A percentile compares a stretch with the other conserved stretches of the same genome.
Conservation (phyloP, 257 asterid species). For the Solanum infundibuliforme region DNA sequence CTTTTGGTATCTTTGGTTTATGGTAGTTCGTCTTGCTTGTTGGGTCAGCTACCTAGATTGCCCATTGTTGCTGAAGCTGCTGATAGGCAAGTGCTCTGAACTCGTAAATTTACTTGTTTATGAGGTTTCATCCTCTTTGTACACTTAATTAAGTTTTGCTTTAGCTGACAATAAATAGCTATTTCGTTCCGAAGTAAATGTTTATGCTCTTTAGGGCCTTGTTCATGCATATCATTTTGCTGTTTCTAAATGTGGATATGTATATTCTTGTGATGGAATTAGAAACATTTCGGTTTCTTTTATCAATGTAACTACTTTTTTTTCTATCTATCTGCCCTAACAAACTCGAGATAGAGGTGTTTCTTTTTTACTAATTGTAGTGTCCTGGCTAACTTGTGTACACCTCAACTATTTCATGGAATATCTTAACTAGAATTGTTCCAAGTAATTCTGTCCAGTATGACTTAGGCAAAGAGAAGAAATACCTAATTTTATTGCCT, state of each 20-base stretch:
- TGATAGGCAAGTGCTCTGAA: constrained; percentile 81
- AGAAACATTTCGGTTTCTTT: neutral
- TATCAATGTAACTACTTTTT: neutral
- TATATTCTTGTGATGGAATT: neutral
- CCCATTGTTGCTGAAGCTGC: constrained; percentile 98
- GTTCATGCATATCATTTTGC: neutral
- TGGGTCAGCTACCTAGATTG: constrained; percentile 82
- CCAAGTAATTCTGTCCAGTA: neutral
- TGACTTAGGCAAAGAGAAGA: neutral
- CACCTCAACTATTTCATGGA: neutral
- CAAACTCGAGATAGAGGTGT: neutral
- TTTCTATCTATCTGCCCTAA: neutral
- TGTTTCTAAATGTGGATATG: neutral
- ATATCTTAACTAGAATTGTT: neutral
- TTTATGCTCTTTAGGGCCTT: neutral
- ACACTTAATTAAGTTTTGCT: neutral
- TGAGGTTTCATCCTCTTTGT: neutral
- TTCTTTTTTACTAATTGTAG: neutral
- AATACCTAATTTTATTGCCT: neutral
- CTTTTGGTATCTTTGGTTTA: constrained; percentile 65
- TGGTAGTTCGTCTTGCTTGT: constrained; percentile 68
- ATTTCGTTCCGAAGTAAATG: neutral
- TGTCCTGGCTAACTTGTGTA: neutral
- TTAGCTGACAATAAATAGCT: neutral
- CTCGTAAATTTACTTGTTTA: neutral